Evolutionary conservation across 2,329 filamentous ascomycete genomes (phyloP).

Genomic region (Neodidymelliopsis sp.): DNA sequence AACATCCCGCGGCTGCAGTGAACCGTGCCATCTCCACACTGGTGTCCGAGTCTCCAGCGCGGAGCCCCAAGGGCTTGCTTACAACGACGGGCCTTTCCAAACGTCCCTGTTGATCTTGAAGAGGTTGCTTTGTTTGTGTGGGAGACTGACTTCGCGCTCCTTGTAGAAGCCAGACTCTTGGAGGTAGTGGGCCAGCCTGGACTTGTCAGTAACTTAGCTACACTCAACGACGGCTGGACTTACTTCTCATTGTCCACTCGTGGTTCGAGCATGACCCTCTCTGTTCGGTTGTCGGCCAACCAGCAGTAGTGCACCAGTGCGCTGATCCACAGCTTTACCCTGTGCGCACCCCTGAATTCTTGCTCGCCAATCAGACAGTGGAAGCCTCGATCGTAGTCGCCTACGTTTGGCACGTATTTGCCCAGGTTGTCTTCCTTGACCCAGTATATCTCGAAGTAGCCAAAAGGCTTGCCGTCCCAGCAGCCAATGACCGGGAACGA

Average conservation of each 20-base stretch:
- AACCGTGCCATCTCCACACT: slow-evolving; percentile 14
- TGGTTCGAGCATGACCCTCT: slow-evolving; percentile 85
- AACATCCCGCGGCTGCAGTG: slow-evolving; percentile 19
- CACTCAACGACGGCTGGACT: slow-evolving; percentile 43
- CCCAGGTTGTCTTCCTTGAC: slow-evolving; percentile 89
- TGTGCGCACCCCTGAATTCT: slow-evolving; percentile 81
- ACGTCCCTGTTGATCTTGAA: slow-evolving; percentile 80
- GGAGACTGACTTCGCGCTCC: slow-evolving; percentile 84
- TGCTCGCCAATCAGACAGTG: slow-evolving; percentile 92
- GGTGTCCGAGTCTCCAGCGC: slow-evolving; percentile 11
- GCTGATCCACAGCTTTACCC: slow-evolving; percentile 81
- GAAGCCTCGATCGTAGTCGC: slow-evolving; percentile 86
- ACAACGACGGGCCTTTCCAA: slow-evolving; percentile 61
- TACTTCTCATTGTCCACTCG: slow-evolving; percentile 90
- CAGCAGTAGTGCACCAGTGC: slow-evolving; percentile 88
- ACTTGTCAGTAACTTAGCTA: slow-evolving; percentile 17
- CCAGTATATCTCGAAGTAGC: slow-evolving; percentile 98
- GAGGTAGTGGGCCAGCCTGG: slow-evolving; percentile 74
- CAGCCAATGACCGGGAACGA: slow-evolving; percentile 91
- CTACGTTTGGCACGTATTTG: slow-evolving; percentile 69
- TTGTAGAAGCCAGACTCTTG: slow-evolving; percentile 81
- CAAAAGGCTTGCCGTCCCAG: slow-evolving; percentile 95
- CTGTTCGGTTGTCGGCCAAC: slow-evolving; percentile 78
- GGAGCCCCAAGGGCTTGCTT: slow-evolving; percentile 14
- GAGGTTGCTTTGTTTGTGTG: slow-evolving; percentile 91